phyloP scores from a whole-genome alignment of 2,329 filamentous ascomycete species.

The Lasiodiplodia theobromae region DNA sequence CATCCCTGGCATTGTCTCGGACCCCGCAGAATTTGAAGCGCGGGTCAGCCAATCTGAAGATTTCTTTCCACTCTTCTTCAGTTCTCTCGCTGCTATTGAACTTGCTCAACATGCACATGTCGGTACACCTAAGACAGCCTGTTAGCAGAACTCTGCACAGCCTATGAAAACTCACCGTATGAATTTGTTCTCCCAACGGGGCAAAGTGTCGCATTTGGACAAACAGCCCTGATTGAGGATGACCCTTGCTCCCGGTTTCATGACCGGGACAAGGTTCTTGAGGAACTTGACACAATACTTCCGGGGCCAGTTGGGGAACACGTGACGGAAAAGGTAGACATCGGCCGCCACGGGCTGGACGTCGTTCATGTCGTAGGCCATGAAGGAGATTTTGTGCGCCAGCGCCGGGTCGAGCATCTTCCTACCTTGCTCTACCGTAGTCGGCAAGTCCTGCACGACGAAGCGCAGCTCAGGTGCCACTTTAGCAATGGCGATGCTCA shows the following conservation, averaged over 20 bases:
- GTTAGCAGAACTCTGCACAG: too few relatives aligned
- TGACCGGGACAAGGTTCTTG: conserved; percentile 49
- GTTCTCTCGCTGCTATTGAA: conserved; percentile 21
- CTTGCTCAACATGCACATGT: conserved; percentile 16
- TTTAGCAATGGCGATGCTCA: conserved; percentile 39
- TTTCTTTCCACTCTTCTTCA: conserved; percentile 12
- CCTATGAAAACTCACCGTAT: neutral
- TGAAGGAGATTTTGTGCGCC: conserved; percentile 43
- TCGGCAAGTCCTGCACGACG: conserved; percentile 42
- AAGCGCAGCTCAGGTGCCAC: conserved; percentile 40
- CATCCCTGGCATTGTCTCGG: neutral
- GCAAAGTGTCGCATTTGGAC: neutral
- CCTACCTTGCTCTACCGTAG: conserved; percentile 28
- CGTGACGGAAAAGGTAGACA: conserved; percentile 66
- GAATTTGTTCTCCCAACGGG: neutral
- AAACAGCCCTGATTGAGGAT: conserved; percentile 29
- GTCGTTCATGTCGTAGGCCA: conserved; percentile 65
- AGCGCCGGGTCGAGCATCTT: conserved; percentile 31
- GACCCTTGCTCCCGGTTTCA: conserved; percentile 37
- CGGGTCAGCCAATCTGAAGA: conserved; percentile 25
- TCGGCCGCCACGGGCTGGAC: conserved; percentile 64
- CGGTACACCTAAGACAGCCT: neutral
- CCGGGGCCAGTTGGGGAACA: conserved; percentile 68
- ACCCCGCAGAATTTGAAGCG: conserved; percentile 25
- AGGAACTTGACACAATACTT: conserved; percentile 47